Percentiles rank a stretch among this genome's conserved stretches.
Conservation (phyloP, 2,329 filamentous ascomycete genomes). For the Scedosporium aurantiacum region DNA sequence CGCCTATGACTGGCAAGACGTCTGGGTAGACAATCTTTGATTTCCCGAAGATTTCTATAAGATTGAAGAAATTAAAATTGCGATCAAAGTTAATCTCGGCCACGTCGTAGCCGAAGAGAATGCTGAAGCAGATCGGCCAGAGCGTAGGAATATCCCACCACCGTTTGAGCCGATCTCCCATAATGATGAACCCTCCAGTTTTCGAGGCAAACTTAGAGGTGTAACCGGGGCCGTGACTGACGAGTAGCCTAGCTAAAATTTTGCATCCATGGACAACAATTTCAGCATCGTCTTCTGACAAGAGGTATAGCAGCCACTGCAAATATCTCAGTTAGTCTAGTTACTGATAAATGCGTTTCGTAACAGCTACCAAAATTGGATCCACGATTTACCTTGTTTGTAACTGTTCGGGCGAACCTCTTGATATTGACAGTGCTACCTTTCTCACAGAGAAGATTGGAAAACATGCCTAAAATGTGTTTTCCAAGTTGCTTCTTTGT, state of each 20-base stretch:
- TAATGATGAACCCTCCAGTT: conserved; percentile 76
- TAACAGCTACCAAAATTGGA: neutral
- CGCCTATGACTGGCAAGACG: conserved; percentile 65
- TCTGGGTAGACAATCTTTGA: conserved; percentile 64
- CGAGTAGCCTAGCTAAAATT: conserved; percentile 72
- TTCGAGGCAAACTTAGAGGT: conserved; percentile 74
- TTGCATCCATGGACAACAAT: conserved; percentile 72
- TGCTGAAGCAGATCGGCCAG: conserved; percentile 81
- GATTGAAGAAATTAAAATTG: conserved; percentile 61
- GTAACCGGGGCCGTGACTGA: conserved; percentile 72
- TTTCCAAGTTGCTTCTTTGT: conserved; percentile 63
- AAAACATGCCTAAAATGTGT: conserved; percentile 66
- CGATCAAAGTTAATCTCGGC: conserved; percentile 61
- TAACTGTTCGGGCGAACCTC: conserved; percentile 88
- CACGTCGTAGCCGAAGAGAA: conserved; percentile 78
- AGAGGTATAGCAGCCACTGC: conserved; percentile 81
- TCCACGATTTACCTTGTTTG: conserved; percentile 61
- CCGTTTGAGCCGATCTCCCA: conserved; percentile 68
- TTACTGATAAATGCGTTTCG: conserved; percentile 9
- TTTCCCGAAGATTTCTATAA: conserved; percentile 63
- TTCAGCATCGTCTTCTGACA: conserved; percentile 76
- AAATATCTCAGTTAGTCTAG: conserved; percentile 15
- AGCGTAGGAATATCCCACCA: conserved; percentile 83
- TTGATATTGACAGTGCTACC: conserved; percentile 58
- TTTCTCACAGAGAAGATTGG: conserved; percentile 65